Percentiles rank a stretch among this genome's conserved stretches.
phyloP scores from a whole-genome alignment of 306 rosid species.

The Hippophae tibetana region DNA sequence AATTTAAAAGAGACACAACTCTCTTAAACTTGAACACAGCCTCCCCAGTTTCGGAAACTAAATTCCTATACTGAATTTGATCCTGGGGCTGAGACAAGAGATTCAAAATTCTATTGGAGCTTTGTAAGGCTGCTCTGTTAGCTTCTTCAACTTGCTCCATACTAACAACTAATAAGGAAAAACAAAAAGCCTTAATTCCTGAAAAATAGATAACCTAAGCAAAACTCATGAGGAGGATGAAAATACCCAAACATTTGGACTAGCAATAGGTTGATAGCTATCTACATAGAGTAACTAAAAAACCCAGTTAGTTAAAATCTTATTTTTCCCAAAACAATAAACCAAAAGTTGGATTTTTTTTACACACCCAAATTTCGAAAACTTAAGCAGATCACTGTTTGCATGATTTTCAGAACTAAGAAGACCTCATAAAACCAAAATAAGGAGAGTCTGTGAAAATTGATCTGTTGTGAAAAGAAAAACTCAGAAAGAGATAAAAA shows the following conservation, averaged over 20 bases:
- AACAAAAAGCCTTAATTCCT: constrained; percentile 16
- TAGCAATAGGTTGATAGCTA: constrained; percentile 15
- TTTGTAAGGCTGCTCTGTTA: constrained; percentile 66
- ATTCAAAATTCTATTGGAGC: constrained; percentile 64
- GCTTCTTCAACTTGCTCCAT: constrained; percentile 89
- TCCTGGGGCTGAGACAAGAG: constrained; percentile 60
- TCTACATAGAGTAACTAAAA: constrained; percentile 21
- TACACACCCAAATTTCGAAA: constrained; percentile 9
- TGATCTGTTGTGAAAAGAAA: not conserved
- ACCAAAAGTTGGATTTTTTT: too few relatives aligned
- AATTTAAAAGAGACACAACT: constrained; percentile 69
- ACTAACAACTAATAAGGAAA: constrained; percentile 15
- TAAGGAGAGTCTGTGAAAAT: constrained; percentile 19
- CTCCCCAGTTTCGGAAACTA: constrained; percentile 70
- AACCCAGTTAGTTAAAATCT: constrained; percentile 31
- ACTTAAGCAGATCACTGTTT: constrained; percentile 11
- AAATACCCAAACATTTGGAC: constrained; percentile 17
- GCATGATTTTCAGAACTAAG: constrained; percentile 13
- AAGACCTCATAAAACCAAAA: constrained; percentile 26
- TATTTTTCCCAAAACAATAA: constrained; percentile 24
- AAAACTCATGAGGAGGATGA: constrained; percentile 18
- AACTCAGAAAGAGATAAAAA: constrained; percentile 15
- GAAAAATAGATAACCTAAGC: constrained; percentile 19
- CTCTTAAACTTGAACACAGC: constrained; percentile 79
- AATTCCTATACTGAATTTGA: constrained; percentile 46